Evolutionary conservation across 2,329 filamentous ascomycete genomes (phyloP), one percentile per base, ranked within the genome.

Genomic region (Bertia moriformis): DNA sequence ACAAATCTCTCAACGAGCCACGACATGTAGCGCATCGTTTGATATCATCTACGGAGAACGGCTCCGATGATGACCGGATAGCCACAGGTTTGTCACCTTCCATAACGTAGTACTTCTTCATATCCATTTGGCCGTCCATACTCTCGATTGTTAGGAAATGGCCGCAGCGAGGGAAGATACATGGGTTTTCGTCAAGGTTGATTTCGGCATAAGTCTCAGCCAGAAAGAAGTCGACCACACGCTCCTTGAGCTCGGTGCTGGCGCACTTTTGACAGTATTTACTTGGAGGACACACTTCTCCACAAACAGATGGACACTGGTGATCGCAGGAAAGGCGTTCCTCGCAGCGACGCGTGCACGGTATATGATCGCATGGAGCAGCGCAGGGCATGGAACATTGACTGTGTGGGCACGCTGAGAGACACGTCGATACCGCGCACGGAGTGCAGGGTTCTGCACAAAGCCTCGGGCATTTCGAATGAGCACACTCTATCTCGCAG

Each of bases 351-450:
- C 63, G 52, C 1, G 67, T 69, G 50, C 79, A 86, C 1, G 80
- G 81, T 0, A 83, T 49, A 56, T 73, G 68, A 45, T 81, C 62
- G 49, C 79, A 86, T 0, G 80, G 78, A 0, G 70, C 78, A 0
- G 75, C 74, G 43, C 80, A 84, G 33, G 57, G 58, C 53, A 60
- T 57, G 4, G 50, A 48, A 43, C 65, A 68, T 30, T 46, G 56
- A 24, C 55, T 49, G 46, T 83, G 78, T 4, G 62, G 60, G 43
- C 76, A 82, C 3, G 47, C 48, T 20, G 69, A 78, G 0, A 61
- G 52, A 45, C 77, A 83, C 1, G 50, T 45, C 15, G 55, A 53
- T 43, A 74, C 68, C 0, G 68, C 67, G 45, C 78, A 83, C 0
- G 76, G 77, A 2, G 58, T 51, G 46, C 78, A 83, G 2, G 74